Percentiles rank a stretch among this genome's conserved stretches.
Conservation (phyloP, 2,329 filamentous ascomycete genomes). For the Alternaria ventricosa region DNA sequence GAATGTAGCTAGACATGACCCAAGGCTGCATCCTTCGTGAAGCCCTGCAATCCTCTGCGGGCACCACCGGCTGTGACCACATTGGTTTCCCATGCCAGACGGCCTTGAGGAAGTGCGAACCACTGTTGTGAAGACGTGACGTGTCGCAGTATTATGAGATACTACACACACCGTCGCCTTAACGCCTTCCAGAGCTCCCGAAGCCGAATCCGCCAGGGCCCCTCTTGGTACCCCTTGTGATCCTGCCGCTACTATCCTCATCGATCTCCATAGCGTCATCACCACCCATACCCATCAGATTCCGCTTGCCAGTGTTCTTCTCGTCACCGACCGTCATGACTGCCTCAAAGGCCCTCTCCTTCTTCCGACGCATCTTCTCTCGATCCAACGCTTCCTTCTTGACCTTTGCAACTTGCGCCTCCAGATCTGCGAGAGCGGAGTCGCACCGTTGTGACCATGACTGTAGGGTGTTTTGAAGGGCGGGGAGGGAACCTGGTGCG, state of each 20-base stretch:
- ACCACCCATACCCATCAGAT: slow-evolving; percentile 23
- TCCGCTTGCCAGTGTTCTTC: slow-evolving; percentile 35
- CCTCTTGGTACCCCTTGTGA: slow-evolving; percentile 38
- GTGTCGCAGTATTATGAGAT: neutral
- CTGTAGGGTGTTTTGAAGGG: slow-evolving; percentile 71
- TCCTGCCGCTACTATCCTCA: slow-evolving; percentile 38
- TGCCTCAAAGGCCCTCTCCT: slow-evolving; percentile 48
- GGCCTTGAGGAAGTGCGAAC: neutral
- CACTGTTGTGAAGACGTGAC: neutral
- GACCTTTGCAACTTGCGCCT: slow-evolving; percentile 74
- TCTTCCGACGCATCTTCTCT: slow-evolving; percentile 52
- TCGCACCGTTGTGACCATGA: slow-evolving; percentile 83
- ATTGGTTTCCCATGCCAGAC: neutral
- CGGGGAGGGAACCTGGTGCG: slow-evolving; percentile 71
- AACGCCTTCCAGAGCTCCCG: slow-evolving; percentile 33
- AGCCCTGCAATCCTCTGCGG: neutral
- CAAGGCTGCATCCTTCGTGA: neutral
- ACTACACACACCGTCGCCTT: slow-evolving; percentile 21
- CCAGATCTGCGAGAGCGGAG: slow-evolving; percentile 74
- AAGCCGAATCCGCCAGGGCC: slow-evolving; percentile 36
- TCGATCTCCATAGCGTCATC: slow-evolving; percentile 49
- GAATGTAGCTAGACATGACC: neutral
- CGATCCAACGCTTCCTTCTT: slow-evolving; percentile 54
- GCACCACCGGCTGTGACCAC: too few species aligned
- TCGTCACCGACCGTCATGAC: slow-evolving; percentile 34